A percentile compares a stretch with the other conserved stretches of the same genome.
phyloP scores from a whole-genome alignment of 2,329 filamentous ascomycete genomes.

The Myriosclerotinia duriaeana region DNA sequence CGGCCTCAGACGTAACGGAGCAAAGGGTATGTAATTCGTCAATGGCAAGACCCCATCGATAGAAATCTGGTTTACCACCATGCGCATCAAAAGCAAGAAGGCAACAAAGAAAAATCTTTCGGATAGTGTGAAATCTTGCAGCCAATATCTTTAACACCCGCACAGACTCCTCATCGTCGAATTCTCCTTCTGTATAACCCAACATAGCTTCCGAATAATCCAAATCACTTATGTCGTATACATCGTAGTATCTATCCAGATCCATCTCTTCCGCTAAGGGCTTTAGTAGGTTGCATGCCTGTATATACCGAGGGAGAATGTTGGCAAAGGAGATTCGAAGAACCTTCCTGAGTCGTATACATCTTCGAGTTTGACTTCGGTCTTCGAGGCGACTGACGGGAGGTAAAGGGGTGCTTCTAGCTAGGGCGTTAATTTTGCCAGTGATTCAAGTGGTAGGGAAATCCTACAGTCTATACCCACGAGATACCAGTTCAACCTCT shows the following conservation, averaged over 20 bases:
- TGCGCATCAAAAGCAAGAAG: constrained; percentile 82
- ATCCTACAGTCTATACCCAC: constrained; percentile 79
- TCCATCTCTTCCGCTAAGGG: constrained; percentile 76
- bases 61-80: constrained; percentile 72
- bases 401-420: constrained; percentile 80
- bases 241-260: constrained; percentile 88
- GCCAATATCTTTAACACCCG: constrained; percentile 79
- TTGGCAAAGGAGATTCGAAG: constrained; percentile 68
- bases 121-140: constrained; percentile 74
- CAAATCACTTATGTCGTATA: constrained; percentile 74
- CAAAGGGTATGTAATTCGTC: constrained; percentile 71
- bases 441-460: not conserved
- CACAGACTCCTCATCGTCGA: constrained; percentile 75
- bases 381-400: constrained; percentile 93
- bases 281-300: constrained; percentile 67
- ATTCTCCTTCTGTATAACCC: constrained; percentile 62
- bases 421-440: constrained; percentile 26
- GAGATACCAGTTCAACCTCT: constrained; percentile 91
- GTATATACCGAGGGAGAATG: constrained; percentile 69
- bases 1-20: constrained; percentile 59
- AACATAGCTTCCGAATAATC: constrained; percentile 70
- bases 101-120: constrained; percentile 86
- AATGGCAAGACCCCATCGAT: constrained; percentile 74
- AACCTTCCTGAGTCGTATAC: constrained; percentile 74
- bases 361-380: constrained; percentile 73